These are phyloP conservation scores for Anthostomella pinea DNA, from an alignment of 2,329 filamentous ascomycete species.

Conservation along the genomic window DNA sequence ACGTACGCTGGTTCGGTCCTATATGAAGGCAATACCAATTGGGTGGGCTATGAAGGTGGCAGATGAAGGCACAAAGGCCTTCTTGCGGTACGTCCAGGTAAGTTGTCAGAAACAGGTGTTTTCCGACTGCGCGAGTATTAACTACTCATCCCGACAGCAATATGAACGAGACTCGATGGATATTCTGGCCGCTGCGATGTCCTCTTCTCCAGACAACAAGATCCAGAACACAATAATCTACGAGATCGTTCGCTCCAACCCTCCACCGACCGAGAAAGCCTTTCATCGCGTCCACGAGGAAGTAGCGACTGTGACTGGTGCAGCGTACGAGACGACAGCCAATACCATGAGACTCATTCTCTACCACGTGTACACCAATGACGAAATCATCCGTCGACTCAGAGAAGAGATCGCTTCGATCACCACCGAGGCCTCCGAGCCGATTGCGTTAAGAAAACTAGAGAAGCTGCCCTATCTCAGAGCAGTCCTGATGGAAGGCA, in stretches of 20 bases:
- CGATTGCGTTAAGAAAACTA: background rate
- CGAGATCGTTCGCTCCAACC: conserved; percentile 13
- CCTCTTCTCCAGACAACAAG: background rate
- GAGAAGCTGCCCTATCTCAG: conserved; percentile 36
- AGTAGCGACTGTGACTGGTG: conserved; percentile 9
- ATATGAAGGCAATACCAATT: too few relatives aligned
- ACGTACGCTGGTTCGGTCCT: conserved; percentile 9
- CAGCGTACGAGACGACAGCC: conserved; percentile 15
- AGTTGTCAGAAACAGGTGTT: background rate
- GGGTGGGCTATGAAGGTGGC: too few relatives aligned
- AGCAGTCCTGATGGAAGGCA: conserved; percentile 35
- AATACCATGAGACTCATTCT: conserved; percentile 4
- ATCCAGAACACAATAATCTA: conserved; percentile 9
- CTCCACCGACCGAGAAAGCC: conserved; percentile 10
- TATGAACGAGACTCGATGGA: conserved; percentile 1
- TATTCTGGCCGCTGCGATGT: background rate
- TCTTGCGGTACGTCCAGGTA: background rate
- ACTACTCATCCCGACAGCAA: conserved; percentile 1
- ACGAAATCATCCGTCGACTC: conserved; percentile 11
- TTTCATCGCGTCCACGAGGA: conserved; percentile 6
- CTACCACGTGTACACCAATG: conserved; percentile 13
- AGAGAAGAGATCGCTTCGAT: conserved; percentile 6
- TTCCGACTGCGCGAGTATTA: background rate
- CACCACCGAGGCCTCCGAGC: background rate
- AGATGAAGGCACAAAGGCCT: too few relatives aligned